phyloP scores from a whole-genome alignment of 768 basidiomycete species.

The Lentinula aciculospora region DNA sequence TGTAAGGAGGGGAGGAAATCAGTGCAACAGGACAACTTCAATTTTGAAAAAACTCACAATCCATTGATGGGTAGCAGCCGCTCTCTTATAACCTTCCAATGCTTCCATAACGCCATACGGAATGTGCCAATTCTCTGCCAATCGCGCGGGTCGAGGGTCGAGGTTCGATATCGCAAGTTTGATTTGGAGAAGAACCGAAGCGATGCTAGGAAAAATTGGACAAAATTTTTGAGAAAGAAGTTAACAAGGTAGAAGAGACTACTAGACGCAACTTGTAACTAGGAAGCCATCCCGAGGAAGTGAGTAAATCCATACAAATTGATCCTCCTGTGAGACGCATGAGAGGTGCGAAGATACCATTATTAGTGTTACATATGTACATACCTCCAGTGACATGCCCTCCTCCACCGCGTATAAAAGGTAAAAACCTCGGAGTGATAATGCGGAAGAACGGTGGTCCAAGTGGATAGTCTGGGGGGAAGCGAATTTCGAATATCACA shows the following conservation, averaged over 20 bases:
- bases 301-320: constrained; percentile 71
- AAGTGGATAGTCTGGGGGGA: constrained; percentile 60
- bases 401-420: constrained; percentile 66
- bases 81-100: constrained; percentile 57
- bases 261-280: constrained; percentile 62
- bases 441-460: constrained; percentile 75
- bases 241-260: too few species aligned
- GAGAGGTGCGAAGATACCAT: constrained; percentile 4
- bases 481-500: constrained; percentile 68
- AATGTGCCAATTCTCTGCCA: constrained; percentile 48
- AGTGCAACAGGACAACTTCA: background rate
- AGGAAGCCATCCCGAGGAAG: constrained; percentile 64
- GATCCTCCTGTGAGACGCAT: constrained; percentile 44
- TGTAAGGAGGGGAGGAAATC: background rate
- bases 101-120: constrained; percentile 53
- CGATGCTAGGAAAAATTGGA: constrained; percentile 24
- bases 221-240: too few species aligned
- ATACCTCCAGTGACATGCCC: constrained; percentile 56
- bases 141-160: constrained; percentile 57
- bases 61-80: constrained; percentile 63
- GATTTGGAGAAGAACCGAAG: constrained; percentile 57
- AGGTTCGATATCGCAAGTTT: constrained; percentile 64
- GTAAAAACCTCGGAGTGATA: constrained; percentile 65
- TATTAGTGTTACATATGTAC: background rate
- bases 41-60: constrained; percentile 34